Evolutionary conservation across 805 yeast genomes (phyloP).

Genomic region (Wickerhamomyces strasburgensis): DNA sequence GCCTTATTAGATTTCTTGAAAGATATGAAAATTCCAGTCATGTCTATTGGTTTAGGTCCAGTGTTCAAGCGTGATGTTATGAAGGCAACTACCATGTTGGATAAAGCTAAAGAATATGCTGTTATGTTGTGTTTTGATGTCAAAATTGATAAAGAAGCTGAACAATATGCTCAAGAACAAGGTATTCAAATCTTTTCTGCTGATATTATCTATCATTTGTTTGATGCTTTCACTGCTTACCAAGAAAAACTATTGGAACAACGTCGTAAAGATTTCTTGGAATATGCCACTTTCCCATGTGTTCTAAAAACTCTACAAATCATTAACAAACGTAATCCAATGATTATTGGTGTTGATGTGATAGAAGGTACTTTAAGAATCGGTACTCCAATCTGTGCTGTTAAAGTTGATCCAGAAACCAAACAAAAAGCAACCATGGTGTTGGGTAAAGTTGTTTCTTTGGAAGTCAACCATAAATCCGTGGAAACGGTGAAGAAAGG

Average conservation of each 20-base stretch:
- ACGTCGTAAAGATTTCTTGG: constrained; percentile 84
- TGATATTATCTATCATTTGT: constrained; percentile 92
- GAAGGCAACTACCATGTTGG: constrained; percentile 96
- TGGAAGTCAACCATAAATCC: constrained; percentile 93
- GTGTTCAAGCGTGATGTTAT: constrained; percentile 97
- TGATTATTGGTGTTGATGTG: constrained; percentile 99
- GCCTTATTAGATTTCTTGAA: constrained; percentile 95
- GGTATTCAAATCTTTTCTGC: constrained; percentile 91
- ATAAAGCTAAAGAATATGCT: constrained; percentile 91
- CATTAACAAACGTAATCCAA: constrained; percentile 97
- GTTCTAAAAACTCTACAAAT: constrained; percentile 92
- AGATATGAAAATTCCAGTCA: constrained; percentile 98
- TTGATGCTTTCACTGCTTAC: constrained; percentile 90
- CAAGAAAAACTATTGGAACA: constrained; percentile 83
- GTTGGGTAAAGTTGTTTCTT: constrained; percentile 85
- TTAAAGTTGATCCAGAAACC: constrained; percentile 81
- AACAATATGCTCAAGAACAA: constrained; percentile 93
- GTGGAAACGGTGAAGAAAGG: constrained; percentile 81
- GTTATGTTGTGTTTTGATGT: constrained; percentile 99
- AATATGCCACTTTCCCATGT: constrained; percentile 91
- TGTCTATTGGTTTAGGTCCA: constrained; percentile 98
- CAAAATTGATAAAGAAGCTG: constrained; percentile 95
- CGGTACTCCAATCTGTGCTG: constrained; percentile 96
- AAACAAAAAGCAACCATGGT: constrained; percentile 62
- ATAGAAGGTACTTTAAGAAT: constrained; percentile 81